Percentiles rank a stretch among this genome's conserved stretches.
Evolutionary conservation across 495 filamentous ascomycete genomes (phyloP).

Genomic region (Penicillium cataractarum): DNA sequence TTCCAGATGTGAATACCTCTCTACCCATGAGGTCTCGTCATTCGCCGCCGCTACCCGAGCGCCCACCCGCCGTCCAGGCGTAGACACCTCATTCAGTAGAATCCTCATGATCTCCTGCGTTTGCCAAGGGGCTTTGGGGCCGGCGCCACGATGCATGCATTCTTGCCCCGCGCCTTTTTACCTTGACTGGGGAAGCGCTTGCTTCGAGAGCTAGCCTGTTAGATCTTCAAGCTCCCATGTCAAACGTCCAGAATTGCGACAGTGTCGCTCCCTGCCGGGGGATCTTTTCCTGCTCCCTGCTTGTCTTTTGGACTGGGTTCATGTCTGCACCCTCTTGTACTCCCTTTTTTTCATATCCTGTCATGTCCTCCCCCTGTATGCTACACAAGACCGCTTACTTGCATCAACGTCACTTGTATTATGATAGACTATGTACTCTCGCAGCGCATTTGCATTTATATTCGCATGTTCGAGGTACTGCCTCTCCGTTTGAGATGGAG

Average conservation of each 20-base stretch:
- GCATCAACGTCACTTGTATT: background rate
- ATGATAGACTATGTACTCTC: background rate
- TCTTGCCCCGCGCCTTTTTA: background rate
- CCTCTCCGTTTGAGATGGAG: conserved; percentile 1
- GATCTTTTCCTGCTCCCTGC: too few relatives aligned
- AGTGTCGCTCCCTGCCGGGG: too few relatives aligned
- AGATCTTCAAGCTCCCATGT: background rate
- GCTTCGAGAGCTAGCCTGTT: background rate
- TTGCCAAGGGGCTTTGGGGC: background rate
- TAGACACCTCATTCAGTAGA: conserved; percentile 1
- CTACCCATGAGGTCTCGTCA: conserved; percentile 26
- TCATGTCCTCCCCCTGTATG: background rate
- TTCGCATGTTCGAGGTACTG: conserved; percentile 2
- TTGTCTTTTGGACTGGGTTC: background rate
- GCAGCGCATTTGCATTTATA: background rate
- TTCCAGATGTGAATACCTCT: conserved; percentile 13
- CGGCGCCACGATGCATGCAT: background rate
- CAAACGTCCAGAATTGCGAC: background rate
- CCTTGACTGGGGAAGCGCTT: background rate
- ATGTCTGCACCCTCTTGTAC: conserved; percentile 1
- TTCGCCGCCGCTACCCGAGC: conserved; percentile 18
- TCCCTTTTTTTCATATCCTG: background rate
- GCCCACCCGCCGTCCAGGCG: conserved; percentile 18
- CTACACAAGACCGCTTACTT: conserved; percentile 2
- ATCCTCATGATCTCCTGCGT: background rate